Conservation (phyloP, 495 filamentous ascomycete genomes). For the Penicillium waksmanii region DNA sequence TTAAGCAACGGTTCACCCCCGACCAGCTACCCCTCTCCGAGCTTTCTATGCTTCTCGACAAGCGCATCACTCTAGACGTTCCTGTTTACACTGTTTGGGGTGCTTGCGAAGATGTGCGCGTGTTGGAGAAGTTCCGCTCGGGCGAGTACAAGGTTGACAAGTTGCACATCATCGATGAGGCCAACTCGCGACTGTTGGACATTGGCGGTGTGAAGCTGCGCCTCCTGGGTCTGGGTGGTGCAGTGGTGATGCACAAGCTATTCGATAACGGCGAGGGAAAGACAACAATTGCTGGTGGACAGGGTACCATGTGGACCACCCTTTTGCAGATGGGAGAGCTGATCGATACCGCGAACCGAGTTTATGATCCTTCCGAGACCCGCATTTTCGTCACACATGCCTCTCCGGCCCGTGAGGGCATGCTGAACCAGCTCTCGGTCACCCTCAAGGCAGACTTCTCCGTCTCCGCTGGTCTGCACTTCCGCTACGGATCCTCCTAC, state of each 20-base stretch:
- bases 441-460: conserved; percentile 99
- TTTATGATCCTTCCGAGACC: conserved; percentile 98
- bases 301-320: conserved; percentile 99
- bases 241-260: conserved; percentile 99
- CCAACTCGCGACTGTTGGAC: conserved; percentile 90
- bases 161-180: conserved; percentile 97
- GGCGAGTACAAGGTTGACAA: conserved; percentile 98
- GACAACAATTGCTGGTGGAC: conserved; percentile 97
- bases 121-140: conserved; percentile 96
- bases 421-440: conserved; percentile 97
- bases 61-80: conserved; percentile 85
- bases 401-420: conserved; percentile 93
- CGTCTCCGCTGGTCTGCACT: conserved; percentile 95
- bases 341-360: conserved; percentile 95
- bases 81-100: conserved; percentile 99
- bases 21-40: conserved; percentile 93
- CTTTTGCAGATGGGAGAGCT: conserved; percentile 98
- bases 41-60: conserved; percentile 86
- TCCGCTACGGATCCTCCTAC: conserved; percentile 98
- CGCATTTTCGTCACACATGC: conserved; percentile 97
- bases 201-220: conserved; percentile 95
- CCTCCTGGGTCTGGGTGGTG: conserved; percentile 90
- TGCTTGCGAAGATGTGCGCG: conserved; percentile 97
- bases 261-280: conserved; percentile 98
- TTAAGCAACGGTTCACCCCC: conserved; percentile 80